Base-by-base conservation (phyloP, 2,329 filamentous ascomycete species). In the Penicillium aurantiogriseum region DNA sequence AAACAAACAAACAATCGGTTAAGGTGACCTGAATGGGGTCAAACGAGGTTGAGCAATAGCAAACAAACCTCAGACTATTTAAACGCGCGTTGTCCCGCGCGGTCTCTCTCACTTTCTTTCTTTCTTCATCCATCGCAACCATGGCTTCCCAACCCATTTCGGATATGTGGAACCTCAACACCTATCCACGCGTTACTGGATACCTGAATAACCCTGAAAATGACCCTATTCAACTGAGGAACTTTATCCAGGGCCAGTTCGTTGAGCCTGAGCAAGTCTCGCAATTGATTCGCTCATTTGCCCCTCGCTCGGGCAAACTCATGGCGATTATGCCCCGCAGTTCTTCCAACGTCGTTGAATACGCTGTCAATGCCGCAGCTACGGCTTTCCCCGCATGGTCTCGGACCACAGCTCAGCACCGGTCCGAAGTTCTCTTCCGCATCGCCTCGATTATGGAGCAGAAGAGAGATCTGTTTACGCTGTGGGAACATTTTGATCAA, bases 341-440 rank as follows among this genome's bases (percentile, higher is more conserved):
- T 13, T 15, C 45, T 5, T 0, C 9, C 3, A 47, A 13, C 5
- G 31, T 47, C 5, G 45, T 47, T 5, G 45, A 47, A 2, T 47
- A 47, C 5, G 45, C 45, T 0, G 21, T 25, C 9, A 25, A n/a
- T 13, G 31, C 35, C 21, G 45, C 45, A n/a, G 4, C 9, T 13
- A 15, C 9, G 9, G 45, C 31, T 13, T 36, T 47, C 13, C 5
- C 0, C 8, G 15, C 3, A 17, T 47, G 45, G 45, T 47, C 45
- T 4, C 15, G 5, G 1, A 25, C 15, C 5, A 17, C 21, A 2
- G 2, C 15, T 11, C 8, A 8, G 1, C 0, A n/a, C 5, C 21
- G 45, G 9, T 47, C 31, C 2, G 21, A 33, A 0, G 0, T 21
- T 13, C 45, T 47, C 3, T 3, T 36, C 9, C 31, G 31, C 7